A percentile compares a stretch with the other conserved stretches of the same genome.
phyloP scores from a whole-genome alignment of 2,329 filamentous ascomycete genomes.

The Xylaria sp. region DNA sequence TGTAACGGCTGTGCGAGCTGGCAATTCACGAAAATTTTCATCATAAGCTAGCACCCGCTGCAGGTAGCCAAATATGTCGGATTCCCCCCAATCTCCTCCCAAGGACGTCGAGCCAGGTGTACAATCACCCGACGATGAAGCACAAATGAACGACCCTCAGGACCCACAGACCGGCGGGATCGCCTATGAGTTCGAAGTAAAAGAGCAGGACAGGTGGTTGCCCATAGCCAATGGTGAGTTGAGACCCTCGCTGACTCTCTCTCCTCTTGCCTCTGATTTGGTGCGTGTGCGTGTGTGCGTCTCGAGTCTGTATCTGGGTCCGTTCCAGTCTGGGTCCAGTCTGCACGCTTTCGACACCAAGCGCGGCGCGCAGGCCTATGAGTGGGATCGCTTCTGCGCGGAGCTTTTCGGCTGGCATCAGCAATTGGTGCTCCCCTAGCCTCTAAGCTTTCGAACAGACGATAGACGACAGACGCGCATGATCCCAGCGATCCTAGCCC shows the following conservation, averaged over 20 bases:
- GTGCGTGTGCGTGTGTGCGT: constrained; percentile 33
- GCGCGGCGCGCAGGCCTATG: constrained; percentile 23
- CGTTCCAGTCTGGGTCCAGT: constrained; percentile 9
- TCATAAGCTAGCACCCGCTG: constrained; percentile 59
- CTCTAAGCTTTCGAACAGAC: constrained; percentile 36
- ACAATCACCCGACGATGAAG: constrained; percentile 90
- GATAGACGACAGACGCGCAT: constrained; percentile 35
- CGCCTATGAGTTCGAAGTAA: constrained; percentile 94
- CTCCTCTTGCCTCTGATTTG: constrained; percentile 42
- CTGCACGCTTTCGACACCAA: constrained; percentile 28
- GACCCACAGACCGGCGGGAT: constrained; percentile 71
- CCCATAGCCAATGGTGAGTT: constrained; percentile 99
- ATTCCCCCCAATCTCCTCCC: constrained; percentile 75
- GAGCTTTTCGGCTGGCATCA: constrained; percentile 32
- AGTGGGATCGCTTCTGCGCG: constrained; percentile 47
- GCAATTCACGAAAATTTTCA: constrained; percentile 50
- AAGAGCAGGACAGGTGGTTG: constrained; percentile 99
- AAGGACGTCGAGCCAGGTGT: constrained; percentile 92
- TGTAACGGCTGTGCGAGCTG: constrained; percentile 51
- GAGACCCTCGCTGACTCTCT: constrained; percentile 30
- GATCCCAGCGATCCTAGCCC: constrained; percentile 21
- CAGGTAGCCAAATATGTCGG: constrained; percentile 87
- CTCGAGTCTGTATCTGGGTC: constrained; percentile 36
- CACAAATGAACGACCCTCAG: constrained; percentile 84
- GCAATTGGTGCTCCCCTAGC: constrained; percentile 34